Percentiles rank a stretch among this genome's conserved stretches.
Conservation (phyloP, 805 yeast species). For the Candida ponderosae region DNA sequence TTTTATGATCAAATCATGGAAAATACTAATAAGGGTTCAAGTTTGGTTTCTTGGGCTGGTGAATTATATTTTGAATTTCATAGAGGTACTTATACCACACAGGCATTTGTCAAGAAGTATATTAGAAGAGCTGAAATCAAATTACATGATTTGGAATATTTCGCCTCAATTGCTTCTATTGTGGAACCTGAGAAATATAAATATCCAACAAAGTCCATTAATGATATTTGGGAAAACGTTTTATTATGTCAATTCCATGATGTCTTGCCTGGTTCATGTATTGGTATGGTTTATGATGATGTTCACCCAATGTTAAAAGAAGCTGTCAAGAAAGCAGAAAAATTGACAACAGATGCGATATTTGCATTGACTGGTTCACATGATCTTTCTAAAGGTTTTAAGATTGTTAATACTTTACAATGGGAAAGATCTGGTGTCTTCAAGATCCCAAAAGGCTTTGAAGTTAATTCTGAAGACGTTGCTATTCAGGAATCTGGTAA, state of each 20-base stretch:
- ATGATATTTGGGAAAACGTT: slow-evolving; percentile 79
- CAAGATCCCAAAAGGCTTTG: slow-evolving; percentile 20
- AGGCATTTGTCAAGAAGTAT: slow-evolving; percentile 74
- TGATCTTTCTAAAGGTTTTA: slow-evolving; percentile 1
- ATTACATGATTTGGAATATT: slow-evolving; percentile 77
- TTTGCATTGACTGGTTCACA: slow-evolving; percentile 27
- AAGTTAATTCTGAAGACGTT: not conserved
- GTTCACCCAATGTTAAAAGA: slow-evolving; percentile 70
- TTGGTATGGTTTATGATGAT: slow-evolving; percentile 88
- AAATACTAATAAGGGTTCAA: slow-evolving; percentile 55
- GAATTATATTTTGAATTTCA: slow-evolving; percentile 93
- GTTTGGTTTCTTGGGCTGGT: slow-evolving; percentile 84
- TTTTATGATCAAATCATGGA: slow-evolving; percentile 63
- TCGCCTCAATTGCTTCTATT: slow-evolving; percentile 70
- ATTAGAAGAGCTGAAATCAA: slow-evolving; percentile 72
- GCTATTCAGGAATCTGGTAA: slow-evolving; percentile 11
- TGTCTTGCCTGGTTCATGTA: slow-evolving; percentile 95
- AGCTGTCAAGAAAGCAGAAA: slow-evolving; percentile 44
- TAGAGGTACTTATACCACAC: slow-evolving; percentile 95
- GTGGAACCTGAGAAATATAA: slow-evolving; percentile 38
- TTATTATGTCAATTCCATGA: slow-evolving; percentile 93
- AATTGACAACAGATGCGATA: slow-evolving; percentile 45
- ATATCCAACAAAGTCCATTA: slow-evolving; percentile 67
- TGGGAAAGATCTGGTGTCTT: slow-evolving; percentile 48
- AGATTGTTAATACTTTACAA: slow-evolving; percentile 46